These are phyloP conservation scores for Trypanosoma melophagium DNA, from an alignment of 208 protist species.

Conservation along the genomic window DNA sequence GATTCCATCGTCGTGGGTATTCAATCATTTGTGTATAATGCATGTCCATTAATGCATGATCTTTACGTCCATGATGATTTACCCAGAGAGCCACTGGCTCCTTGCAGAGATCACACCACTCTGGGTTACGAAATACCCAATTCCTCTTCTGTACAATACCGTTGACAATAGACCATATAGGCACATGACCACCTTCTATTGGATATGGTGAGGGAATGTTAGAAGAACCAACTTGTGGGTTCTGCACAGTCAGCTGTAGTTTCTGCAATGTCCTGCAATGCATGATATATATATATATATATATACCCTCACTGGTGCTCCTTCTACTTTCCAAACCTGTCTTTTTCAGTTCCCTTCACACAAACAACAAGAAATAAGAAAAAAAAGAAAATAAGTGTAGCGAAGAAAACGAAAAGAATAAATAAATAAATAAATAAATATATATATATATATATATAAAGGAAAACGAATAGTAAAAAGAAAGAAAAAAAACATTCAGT, in stretches of 20 bases:
- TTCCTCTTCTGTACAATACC: constrained; percentile 83
- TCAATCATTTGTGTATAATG: constrained; percentile 86
- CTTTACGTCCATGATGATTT: constrained; percentile 86
- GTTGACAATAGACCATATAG: constrained; percentile 83
- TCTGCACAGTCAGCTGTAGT: constrained; percentile 26
- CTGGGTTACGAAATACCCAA: constrained; percentile 78
- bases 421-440: too few species aligned
- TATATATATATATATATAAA: too few species aligned
- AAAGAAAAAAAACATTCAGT: too few species aligned
- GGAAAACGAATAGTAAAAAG: too few species aligned
- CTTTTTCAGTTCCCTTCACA: too few species aligned
- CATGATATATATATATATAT: constrained; percentile 14
- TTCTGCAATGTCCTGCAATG: constrained; percentile 16
- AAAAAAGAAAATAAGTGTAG: too few species aligned
- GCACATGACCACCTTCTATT: constrained; percentile 82
- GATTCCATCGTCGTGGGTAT: constrained; percentile 80
- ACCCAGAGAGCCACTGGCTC: constrained; percentile 86
- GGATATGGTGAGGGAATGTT: constrained; percentile 56
- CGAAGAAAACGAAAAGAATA: too few species aligned
- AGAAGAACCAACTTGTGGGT: constrained; percentile 28
- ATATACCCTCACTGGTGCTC: background rate
- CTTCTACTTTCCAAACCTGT: background rate
- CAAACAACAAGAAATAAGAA: too few species aligned
- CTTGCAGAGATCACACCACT: constrained; percentile 91
- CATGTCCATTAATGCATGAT: constrained; percentile 87